These are phyloP conservation scores for Phycomyces nitens DNA, from an alignment of 192 early-diverging fungal genomes.

Conservation along the genomic window DNA sequence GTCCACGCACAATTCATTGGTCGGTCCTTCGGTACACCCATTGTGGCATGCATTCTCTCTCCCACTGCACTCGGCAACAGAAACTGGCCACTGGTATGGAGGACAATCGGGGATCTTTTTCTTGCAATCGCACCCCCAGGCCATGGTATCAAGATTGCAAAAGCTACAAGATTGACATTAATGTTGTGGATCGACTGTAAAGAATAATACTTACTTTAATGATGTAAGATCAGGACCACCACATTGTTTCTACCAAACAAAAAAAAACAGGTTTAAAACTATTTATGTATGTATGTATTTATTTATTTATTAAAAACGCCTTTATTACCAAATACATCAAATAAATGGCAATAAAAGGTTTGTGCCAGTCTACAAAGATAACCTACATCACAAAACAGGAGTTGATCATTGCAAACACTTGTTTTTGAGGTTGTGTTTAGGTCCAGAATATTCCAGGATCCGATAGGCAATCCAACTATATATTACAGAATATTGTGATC, in stretches of 20 bases:
- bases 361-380: too few relatives aligned
- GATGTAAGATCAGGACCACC: background rate
- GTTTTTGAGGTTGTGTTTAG: background rate
- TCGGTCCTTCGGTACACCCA: background rate
- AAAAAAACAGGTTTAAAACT: too few relatives aligned
- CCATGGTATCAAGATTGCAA: constrained; percentile 6
- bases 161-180: background rate
- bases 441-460: constrained; percentile 5
- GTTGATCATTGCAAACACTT: constrained; percentile 1
- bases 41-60: background rate
- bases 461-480: constrained; percentile 1
- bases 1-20: background rate
- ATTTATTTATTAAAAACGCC: too few relatives aligned
- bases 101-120: constrained; percentile 3
- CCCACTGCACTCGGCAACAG: constrained; percentile 8
- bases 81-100: constrained; percentile 8
- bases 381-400: background rate
- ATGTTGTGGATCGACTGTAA: too few relatives aligned
- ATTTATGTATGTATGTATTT: too few relatives aligned
- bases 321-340: too few relatives aligned
- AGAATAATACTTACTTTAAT: constrained; percentile 10
- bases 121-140: constrained; percentile 8
- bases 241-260: background rate
- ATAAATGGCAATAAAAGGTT: too few relatives aligned
- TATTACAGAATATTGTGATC: background rate